phyloP scores from a whole-genome alignment of 805 yeast species.

The Candida rishiriensis region DNA sequence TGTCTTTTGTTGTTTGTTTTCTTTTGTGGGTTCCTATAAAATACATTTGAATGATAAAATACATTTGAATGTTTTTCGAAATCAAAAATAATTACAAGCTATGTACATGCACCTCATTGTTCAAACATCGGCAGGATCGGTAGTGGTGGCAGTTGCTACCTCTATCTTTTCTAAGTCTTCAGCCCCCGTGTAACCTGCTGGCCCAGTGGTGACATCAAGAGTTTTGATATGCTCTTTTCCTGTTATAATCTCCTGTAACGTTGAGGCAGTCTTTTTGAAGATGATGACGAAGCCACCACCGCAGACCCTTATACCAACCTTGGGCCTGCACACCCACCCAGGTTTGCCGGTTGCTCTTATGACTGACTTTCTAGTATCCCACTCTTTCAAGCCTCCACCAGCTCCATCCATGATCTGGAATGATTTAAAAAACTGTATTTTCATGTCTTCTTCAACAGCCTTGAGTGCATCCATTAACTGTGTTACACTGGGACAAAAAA shows the following conservation, averaged over 20 bases:
- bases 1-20: too few relatives aligned
- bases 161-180: too few relatives aligned
- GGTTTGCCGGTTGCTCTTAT: constrained; percentile 37
- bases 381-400: constrained; percentile 48
- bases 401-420: constrained; percentile 43
- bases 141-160: too few relatives aligned
- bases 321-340: constrained; percentile 45
- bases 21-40: too few relatives aligned
- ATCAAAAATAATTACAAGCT: too few relatives aligned
- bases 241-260: constrained; percentile 5
- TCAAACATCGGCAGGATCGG: too few relatives aligned
- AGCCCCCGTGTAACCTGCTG: not conserved
- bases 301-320: constrained; percentile 41
- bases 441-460: constrained; percentile 26
- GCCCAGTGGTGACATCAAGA: not conserved
- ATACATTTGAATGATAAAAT: too few relatives aligned
- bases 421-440: constrained; percentile 34
- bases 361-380: constrained; percentile 41
- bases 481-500: constrained; percentile 46
- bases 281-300: constrained; percentile 51
- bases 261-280: constrained; percentile 30
- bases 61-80: too few relatives aligned
- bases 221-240: not conserved
- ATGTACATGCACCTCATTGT: too few relatives aligned
- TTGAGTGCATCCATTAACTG: constrained; percentile 41